Evolutionary conservation across 805 yeast species (phyloP).

Genomic region (Ogataea degrootiae): DNA sequence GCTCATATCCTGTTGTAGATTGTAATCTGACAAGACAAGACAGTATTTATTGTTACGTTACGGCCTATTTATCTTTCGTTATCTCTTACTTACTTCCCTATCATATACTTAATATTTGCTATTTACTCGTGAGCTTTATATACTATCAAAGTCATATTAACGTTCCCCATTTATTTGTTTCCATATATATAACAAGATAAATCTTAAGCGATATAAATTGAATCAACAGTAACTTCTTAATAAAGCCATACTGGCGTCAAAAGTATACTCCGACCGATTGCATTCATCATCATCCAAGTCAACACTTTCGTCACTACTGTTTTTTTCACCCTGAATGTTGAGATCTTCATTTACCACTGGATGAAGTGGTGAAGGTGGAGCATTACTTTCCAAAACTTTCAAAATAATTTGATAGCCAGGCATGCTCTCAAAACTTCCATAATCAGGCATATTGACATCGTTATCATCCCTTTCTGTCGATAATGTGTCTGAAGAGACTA

Average conservation of each 20-base stretch:
- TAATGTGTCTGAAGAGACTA: slow-evolving; percentile 2
- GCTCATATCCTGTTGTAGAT: no score
- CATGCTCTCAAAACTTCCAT: slow-evolving; percentile 5
- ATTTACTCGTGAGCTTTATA: no score
- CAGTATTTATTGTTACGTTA: no score
- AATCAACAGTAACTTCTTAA: slow-evolving; percentile 3
- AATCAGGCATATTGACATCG: slow-evolving; percentile 8
- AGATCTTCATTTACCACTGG: background rate
- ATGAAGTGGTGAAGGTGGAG: no score
- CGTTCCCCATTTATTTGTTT: no score
- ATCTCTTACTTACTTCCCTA: no score
- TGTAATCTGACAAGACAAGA: no score
- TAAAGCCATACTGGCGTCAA: slow-evolving; percentile 15
- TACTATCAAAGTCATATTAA: no score
- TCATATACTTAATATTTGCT: no score
- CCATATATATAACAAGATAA: background rate
- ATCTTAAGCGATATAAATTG: no score
- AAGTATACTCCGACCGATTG: slow-evolving; percentile 5
- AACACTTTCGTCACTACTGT: background rate
- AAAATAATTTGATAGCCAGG: slow-evolving; percentile 15
- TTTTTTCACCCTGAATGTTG: background rate
- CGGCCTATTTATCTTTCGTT: no score
- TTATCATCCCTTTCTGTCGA: slow-evolving; percentile 4
- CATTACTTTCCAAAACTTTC: slow-evolving; percentile 8
- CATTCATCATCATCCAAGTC: slow-evolving; percentile 3